Evolutionary conservation across 1,284 basidiomycete genomes (phyloP).

Genomic region (Marasmius sp.): DNA sequence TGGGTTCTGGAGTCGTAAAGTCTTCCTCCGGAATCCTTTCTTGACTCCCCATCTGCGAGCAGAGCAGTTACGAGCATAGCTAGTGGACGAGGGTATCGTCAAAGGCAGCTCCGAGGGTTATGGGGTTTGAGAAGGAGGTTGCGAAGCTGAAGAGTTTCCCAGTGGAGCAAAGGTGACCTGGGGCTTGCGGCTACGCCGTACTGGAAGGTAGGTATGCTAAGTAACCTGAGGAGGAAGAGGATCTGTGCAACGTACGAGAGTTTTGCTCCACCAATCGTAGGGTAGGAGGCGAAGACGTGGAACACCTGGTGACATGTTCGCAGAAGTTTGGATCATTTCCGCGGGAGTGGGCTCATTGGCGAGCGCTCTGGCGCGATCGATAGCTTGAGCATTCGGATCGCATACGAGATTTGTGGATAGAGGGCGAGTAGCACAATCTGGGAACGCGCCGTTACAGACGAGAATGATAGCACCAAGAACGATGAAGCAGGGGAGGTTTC

Average conservation of each 20-base stretch:
- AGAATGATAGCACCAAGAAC: background rate
- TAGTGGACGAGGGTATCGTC: constrained; percentile 51
- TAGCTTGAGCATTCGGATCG: constrained; percentile 42
- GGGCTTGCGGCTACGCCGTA: constrained; percentile 54
- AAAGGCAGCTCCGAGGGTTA: constrained; percentile 91
- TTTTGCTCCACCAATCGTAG: constrained; percentile 59
- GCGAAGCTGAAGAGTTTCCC: constrained; percentile 52
- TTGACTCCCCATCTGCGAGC: no score
- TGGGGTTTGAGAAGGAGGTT: constrained; percentile 71
- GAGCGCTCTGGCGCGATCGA: constrained; percentile 47
- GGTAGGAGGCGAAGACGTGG: constrained; percentile 48
- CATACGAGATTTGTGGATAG: constrained; percentile 48
- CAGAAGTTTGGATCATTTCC: constrained; percentile 51
- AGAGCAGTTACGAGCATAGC: no score
- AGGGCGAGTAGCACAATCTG: constrained; percentile 46
- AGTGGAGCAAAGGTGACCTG: constrained; percentile 46
- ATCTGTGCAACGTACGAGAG: constrained; percentile 33
- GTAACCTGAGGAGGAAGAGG: background rate
- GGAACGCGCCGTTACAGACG: no score
- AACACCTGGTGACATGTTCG: constrained; percentile 49
- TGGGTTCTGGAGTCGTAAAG: no score
- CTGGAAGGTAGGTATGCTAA: constrained; percentile 24
- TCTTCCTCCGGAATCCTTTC: no score
- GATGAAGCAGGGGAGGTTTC: background rate
- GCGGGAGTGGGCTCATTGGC: constrained; percentile 45